These are phyloP conservation scores for Phytophthora fragariae DNA, from an alignment of 352 stramenopile genomes.

Conservation along the genomic window DNA sequence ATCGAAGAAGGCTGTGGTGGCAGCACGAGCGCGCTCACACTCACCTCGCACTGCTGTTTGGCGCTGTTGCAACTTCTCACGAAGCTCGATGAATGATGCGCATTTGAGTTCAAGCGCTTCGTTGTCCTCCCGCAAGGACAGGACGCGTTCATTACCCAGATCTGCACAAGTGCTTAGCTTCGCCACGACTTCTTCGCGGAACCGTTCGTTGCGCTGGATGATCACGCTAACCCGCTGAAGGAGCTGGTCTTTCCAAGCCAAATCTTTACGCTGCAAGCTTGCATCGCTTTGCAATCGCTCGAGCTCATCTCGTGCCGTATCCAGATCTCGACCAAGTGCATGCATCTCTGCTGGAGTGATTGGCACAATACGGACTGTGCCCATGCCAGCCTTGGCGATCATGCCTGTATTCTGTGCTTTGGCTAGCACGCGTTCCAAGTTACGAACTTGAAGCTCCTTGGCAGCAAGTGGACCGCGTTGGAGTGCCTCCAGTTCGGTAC, in stretches of 20 bases:
- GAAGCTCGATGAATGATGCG: constrained; percentile 32
- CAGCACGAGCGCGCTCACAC: constrained; percentile 35
- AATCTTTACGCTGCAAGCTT: constrained; percentile 44
- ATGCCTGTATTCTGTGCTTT: constrained; percentile 76
- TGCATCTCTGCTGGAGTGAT: constrained; percentile 58
- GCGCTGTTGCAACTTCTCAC: constrained; percentile 40
- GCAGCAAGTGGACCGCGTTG: constrained; percentile 31
- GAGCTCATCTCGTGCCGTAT: constrained; percentile 56
- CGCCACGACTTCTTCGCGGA: constrained; percentile 50
- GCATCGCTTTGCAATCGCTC: constrained; percentile 52
- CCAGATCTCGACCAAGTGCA: constrained; percentile 46
- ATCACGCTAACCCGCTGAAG: constrained; percentile 71
- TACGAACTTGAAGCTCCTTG: constrained; percentile 58
- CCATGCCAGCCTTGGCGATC: constrained; percentile 74
- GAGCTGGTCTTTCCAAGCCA: constrained; percentile 71
- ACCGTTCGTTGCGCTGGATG: constrained; percentile 77
- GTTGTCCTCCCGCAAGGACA: constrained; percentile 64
- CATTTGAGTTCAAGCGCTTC: constrained; percentile 59
- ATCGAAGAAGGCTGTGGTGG: constrained; percentile 67
- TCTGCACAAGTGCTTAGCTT: constrained; percentile 51
- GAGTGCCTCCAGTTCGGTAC: constrained; percentile 42
- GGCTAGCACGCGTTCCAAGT: constrained; percentile 66
- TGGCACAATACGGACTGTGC: constrained; percentile 72
- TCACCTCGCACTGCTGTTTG: constrained; percentile 49
- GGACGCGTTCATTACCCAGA: constrained; percentile 63